Percentiles rank a stretch among this genome's conserved stretches.
Conservation (phyloP, 177 flowering plant genomes). For the Vitis hybrid region DNA sequence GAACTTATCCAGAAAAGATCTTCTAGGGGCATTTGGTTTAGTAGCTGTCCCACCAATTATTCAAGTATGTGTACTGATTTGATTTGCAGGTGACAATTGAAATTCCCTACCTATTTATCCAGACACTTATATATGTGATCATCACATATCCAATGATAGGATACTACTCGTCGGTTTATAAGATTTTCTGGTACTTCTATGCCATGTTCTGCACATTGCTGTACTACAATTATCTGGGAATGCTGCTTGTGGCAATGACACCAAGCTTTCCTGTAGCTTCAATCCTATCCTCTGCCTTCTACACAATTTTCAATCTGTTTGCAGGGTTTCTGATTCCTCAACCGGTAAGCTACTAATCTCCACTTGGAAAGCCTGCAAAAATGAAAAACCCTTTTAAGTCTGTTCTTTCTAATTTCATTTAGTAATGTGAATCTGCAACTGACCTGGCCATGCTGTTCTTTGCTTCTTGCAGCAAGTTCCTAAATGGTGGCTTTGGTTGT, state of each 20-base stretch:
- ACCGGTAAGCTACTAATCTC: conserved; percentile 41
- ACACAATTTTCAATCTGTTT: conserved; percentile 49
- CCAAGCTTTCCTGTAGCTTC: conserved; percentile 56
- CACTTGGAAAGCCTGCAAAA: neutral
- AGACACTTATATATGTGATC: conserved; percentile 28
- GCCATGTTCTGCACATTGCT: conserved; percentile 52
- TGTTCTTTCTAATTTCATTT: neutral
- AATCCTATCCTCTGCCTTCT: conserved; percentile 42
- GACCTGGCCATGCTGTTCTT: neutral
- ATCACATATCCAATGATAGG: conserved; percentile 71
- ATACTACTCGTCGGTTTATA: conserved; percentile 38
- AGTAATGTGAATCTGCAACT: neutral
- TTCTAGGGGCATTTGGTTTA: no score
- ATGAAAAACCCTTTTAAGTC: no score
- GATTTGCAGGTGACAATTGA: conserved; percentile 56
- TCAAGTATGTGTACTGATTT: neutral
- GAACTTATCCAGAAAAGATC: no score
- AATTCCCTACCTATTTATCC: conserved; percentile 48
- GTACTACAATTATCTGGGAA: conserved; percentile 60
- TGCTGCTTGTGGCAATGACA: conserved; percentile 56
- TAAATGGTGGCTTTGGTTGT: conserved; percentile 64
- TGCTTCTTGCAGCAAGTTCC: conserved; percentile 48
- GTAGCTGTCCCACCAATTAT: neutral
- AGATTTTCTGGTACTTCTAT: conserved; percentile 58
- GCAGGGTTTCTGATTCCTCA: conserved; percentile 55